Base-by-base conservation (phyloP, 352 stramenopile species). In the Pythium plurisporium region DNA sequence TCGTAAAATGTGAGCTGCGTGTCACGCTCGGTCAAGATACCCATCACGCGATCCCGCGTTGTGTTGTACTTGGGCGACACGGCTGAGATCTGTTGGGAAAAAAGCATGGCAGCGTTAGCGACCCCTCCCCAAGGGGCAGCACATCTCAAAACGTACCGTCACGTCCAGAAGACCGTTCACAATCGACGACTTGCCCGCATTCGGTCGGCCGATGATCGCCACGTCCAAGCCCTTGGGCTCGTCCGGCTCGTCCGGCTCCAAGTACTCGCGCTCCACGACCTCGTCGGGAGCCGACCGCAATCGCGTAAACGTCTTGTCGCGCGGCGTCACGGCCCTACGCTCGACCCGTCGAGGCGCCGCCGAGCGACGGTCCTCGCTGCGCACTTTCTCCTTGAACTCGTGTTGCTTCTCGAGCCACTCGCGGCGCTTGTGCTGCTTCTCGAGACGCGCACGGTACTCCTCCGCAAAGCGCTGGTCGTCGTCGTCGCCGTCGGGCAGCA, bases 51-150 rank as follows among this genome's bases (percentile, higher is more conserved):
- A 30, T 95, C 78, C 2, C 85, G 74, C 20, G 85, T 95, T 20
- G 85, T 95, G 62, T 95, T 95, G 62, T 95, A 95, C 69, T 95
- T 95, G 33, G 82, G 73, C 7, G 85, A 95, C 5, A 95, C 85
- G 3, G 85, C 85, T 19, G 85, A 95, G 6, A 95, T 62, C 74
- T 84, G 20, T 8, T 20, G 14, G 12, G 5, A 40, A 14, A 37
- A n/a, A n/a, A 34, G 9, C 22, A 8, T 4, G 11, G 36, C 20
- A 27, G n/a, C n/a, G n/a, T n/a, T n/a, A n/a, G n/a, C n/a, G n/a
- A n/a, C n/a, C n/a, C n/a, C n/a, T n/a, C n/a, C n/a, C n/a, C n/a
- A n/a, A n/a, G n/a, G n/a, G n/a, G n/a, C n/a, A n/a, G n/a, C n/a
- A n/a, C n/a, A n/a, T n/a, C n/a, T n/a, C n/a, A 19, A 11, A 10